These are phyloP conservation scores for Penicillium sp. DNA, from an alignment of 2,329 filamentous ascomycete genomes.

Conservation along the genomic window DNA sequence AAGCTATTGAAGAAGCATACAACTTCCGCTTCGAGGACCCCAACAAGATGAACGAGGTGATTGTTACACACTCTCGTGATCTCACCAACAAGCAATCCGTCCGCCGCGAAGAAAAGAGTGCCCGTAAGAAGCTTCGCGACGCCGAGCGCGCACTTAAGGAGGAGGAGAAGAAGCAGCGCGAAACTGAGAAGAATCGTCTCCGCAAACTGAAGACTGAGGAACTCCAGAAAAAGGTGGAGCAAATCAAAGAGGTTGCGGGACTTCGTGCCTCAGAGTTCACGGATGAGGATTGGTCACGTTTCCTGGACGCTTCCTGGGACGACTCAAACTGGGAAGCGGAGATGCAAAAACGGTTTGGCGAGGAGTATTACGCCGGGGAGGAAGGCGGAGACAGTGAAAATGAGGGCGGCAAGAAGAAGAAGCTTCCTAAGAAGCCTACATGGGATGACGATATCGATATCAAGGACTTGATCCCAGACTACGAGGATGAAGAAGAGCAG, in stretches of 20 bases:
- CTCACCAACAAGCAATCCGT: slow-evolving; percentile 73
- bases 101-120: slow-evolving; percentile 69
- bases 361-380: slow-evolving; percentile 66
- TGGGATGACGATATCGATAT: slow-evolving; percentile 99
- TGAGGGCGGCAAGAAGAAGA: slow-evolving; percentile 45
- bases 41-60: slow-evolving; percentile 71
- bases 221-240: slow-evolving; percentile 72
- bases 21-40: slow-evolving; percentile 95
- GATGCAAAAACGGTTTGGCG: slow-evolving; percentile 80
- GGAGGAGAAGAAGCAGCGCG: slow-evolving; percentile 63
- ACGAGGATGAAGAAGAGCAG: slow-evolving; percentile 61
- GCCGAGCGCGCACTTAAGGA: slow-evolving; percentile 68
- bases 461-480: slow-evolving; percentile 79
- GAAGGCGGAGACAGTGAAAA: slow-evolving; percentile 49
- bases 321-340: slow-evolving; percentile 81
- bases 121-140: slow-evolving; percentile 69
- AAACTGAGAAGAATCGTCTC: slow-evolving; percentile 72
- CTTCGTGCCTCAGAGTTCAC: slow-evolving; percentile 57
- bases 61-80: slow-evolving; percentile 84
- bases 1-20: slow-evolving; percentile 84
- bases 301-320: slow-evolving; percentile 82
- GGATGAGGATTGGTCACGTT: slow-evolving; percentile 72
- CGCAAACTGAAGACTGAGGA: slow-evolving; percentile 85
- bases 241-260: slow-evolving; percentile 83
- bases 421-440: slow-evolving; percentile 67